phyloP scores from a whole-genome alignment of 305 asterid genomes.

The Rubia tinctorum region DNA sequence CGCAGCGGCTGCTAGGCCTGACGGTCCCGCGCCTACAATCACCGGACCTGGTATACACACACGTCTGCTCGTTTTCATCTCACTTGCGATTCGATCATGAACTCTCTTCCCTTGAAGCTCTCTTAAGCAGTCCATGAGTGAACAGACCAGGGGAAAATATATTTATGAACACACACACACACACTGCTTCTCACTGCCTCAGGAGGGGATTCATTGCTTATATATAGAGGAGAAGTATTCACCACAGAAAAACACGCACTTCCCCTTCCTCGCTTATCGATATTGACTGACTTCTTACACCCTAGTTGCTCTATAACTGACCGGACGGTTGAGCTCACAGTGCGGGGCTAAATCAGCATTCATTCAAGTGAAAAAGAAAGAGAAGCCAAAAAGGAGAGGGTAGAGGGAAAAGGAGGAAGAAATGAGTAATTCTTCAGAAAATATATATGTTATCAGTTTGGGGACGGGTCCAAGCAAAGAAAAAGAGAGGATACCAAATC shows the following conservation, averaged over 20 bases:
- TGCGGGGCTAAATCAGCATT: constrained; percentile 46
- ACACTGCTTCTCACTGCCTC: too few relatives aligned
- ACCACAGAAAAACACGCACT: not conserved
- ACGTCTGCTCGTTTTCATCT: constrained; percentile 19
- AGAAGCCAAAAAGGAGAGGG: not conserved
- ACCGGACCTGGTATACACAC: constrained; percentile 59
- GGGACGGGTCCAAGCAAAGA: not conserved
- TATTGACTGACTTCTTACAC: constrained; percentile 16
- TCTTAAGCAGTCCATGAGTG: constrained; percentile 39
- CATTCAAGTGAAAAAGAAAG: constrained; percentile 21
- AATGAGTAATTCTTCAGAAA: not conserved
- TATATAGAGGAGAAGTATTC: not conserved
- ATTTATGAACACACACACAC: too few relatives aligned
- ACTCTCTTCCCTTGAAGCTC: constrained; percentile 55
- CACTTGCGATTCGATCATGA: constrained; percentile 46
- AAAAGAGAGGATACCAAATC: not conserved
- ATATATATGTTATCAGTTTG: not conserved
- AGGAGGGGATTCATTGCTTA: not conserved
- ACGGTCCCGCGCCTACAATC: constrained; percentile 94
- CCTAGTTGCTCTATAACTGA: constrained; percentile 18
- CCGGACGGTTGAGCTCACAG: constrained; percentile 27
- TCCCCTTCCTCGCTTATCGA: constrained; percentile 28
- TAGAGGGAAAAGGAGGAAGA: not conserved
- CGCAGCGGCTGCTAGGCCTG: constrained; percentile 89
- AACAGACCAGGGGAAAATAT: not conserved